phyloP scores from a whole-genome alignment of 176 grass and related monocot species.

The Musa beccarii region DNA sequence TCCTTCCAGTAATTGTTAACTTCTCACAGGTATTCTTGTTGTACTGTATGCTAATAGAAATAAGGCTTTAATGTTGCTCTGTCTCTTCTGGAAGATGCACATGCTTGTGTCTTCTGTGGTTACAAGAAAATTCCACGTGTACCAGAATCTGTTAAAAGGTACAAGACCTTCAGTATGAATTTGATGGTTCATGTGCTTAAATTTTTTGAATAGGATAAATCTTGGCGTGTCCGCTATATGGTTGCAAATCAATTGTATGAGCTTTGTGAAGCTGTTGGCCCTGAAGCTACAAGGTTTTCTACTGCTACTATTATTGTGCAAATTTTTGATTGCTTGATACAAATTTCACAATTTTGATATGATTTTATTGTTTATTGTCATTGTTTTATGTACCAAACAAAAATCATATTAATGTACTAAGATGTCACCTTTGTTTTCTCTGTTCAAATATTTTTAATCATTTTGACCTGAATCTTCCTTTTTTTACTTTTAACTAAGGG shows the following conservation, averaged over 20 bases:
- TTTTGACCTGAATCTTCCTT: slow-evolving; percentile 3
- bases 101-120: background rate
- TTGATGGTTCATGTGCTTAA: background rate
- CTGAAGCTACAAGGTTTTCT: slow-evolving; percentile 66
- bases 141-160: background rate
- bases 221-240: slow-evolving; percentile 96
- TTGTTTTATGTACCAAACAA: background rate
- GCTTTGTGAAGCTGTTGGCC: slow-evolving; percentile 81
- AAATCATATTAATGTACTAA: background rate
- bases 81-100: background rate
- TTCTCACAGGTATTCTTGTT: slow-evolving; percentile 58
- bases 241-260: slow-evolving; percentile 94
- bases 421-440: background rate
- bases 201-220: slow-evolving; percentile 66
- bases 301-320: background rate
- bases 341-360: background rate
- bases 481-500: slow-evolving; percentile 30
- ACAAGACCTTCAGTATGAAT: background rate
- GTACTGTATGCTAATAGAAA: background rate
- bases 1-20: slow-evolving; percentile 87
- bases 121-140: background rate
- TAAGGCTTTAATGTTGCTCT: background rate
- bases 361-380: background rate
- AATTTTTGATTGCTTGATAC: background rate
- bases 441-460: background rate